A percentile compares a stretch with the other conserved stretches of the same genome.
These are phyloP conservation scores for Orbilia javanica DNA, from an alignment of 2,329 filamentous ascomycete genomes.

Conservation along the genomic window DNA sequence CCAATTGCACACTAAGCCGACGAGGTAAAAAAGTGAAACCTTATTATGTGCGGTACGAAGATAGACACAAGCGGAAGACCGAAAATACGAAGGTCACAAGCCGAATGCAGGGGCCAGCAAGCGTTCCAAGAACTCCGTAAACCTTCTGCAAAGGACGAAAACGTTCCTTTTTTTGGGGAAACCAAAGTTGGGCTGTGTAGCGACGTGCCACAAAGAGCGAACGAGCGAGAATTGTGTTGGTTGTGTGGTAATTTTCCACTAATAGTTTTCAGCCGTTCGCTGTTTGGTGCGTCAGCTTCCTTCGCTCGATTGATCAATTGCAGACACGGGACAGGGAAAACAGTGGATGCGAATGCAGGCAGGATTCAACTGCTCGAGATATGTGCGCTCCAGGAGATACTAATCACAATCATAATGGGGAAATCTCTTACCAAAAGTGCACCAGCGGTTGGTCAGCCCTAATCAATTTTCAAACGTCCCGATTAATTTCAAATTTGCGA, in stretches of 20 bases:
- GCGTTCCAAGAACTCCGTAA: slow-evolving; percentile 9
- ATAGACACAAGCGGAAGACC: not conserved
- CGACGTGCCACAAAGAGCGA: not conserved
- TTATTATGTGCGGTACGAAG: not conserved
- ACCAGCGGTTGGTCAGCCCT: slow-evolving; percentile 12
- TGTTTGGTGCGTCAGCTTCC: slow-evolving; percentile 9
- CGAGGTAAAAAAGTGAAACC: not conserved
- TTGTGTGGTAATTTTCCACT: slow-evolving; percentile 19
- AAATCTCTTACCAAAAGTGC: slow-evolving; percentile 22
- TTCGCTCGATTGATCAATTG: not conserved
- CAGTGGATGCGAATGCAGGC: slow-evolving; percentile 1
- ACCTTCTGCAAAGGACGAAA: slow-evolving; percentile 28
- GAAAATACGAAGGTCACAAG: slow-evolving; percentile 16
- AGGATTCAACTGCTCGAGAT: not conserved
- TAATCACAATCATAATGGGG: slow-evolving; percentile 4
- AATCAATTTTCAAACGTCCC: slow-evolving; percentile 28
- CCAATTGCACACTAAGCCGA: not conserved
- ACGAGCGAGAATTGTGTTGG: slow-evolving; percentile 16
- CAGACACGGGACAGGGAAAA: slow-evolving; percentile 3
- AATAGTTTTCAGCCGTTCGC: not conserved
- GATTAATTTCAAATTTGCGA: slow-evolving; percentile 21
- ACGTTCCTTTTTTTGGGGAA: slow-evolving; percentile 9
- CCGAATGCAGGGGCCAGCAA: slow-evolving; percentile 23
- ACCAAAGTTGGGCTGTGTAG: slow-evolving; percentile 10
- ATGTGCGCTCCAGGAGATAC: not conserved